Evolutionary conservation across 208 protist species (phyloP).

Genomic region (Trypanosomatidae sp.): DNA sequence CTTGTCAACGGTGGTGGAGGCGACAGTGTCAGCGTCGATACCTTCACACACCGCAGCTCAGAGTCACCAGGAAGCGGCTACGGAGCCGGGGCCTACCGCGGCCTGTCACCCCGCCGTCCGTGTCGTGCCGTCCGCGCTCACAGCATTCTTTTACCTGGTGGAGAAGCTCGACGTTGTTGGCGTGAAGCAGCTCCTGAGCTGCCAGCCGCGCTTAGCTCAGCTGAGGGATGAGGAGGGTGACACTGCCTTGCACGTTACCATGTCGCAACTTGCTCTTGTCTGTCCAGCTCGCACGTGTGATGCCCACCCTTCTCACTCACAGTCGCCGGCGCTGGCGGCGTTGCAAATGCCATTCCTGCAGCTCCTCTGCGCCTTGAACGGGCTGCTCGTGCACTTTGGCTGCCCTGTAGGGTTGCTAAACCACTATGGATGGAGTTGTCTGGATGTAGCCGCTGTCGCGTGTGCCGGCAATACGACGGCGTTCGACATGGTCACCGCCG

Average conservation of each 20-base stretch:
- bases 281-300: neutral
- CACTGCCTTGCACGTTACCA: slow-evolving; percentile 53
- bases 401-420: slow-evolving; percentile 33
- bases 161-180: slow-evolving; percentile 57
- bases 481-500: slow-evolving; percentile 48
- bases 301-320: neutral
- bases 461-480: slow-evolving; percentile 23
- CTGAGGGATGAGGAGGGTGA: slow-evolving; percentile 59
- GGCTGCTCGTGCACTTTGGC: slow-evolving; percentile 54
- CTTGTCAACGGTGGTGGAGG: neutral
- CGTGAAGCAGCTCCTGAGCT: slow-evolving; percentile 41
- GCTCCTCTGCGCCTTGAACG: slow-evolving; percentile 36
- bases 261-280: slow-evolving; percentile 25
- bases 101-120: neutral
- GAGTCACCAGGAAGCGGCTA: neutral
- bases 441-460: slow-evolving; percentile 54
- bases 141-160: slow-evolving; percentile 59
- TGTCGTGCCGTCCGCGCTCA: slow-evolving; percentile 41
- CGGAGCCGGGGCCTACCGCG: neutral
- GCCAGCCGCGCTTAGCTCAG: slow-evolving; percentile 24
- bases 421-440: slow-evolving; percentile 42
- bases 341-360: slow-evolving; percentile 30
- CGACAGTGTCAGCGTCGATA: neutral
- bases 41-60: neutral
- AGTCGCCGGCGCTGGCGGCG: neutral